A percentile compares a stretch with the other conserved stretches of the same genome.
These are phyloP conservation scores for Yueomyces sp. DNA, from an alignment of 1,139 yeast species.

Conservation along the genomic window DNA sequence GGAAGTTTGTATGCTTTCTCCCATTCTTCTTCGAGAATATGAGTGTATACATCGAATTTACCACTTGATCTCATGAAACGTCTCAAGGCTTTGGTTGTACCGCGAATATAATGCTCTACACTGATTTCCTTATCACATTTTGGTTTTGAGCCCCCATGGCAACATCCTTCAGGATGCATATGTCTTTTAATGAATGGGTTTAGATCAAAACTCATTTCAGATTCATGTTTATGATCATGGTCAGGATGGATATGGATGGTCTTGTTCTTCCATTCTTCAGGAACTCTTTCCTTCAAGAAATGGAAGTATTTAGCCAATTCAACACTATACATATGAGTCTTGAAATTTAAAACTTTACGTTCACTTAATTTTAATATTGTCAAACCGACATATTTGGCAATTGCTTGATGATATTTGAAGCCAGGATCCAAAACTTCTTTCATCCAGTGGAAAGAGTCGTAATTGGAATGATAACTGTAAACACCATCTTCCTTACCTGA, in stretches of 20 bases:
- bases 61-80: constrained; percentile 17
- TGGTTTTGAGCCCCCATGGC: background rate
- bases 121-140: background rate
- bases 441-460: constrained; percentile 62
- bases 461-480: constrained; percentile 59
- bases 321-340: constrained; percentile 31
- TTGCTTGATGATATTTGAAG: constrained; percentile 40
- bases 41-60: constrained; percentile 29
- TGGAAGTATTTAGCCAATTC: constrained; percentile 26
- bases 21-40: constrained; percentile 27
- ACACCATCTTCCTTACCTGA: constrained; percentile 34
- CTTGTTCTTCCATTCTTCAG: constrained; percentile 27
- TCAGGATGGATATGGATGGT: background rate
- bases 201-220: background rate
- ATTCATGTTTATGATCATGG: background rate
- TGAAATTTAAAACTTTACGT: constrained; percentile 29
- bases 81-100: constrained; percentile 2
- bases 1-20: constrained; percentile 24
- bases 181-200: no score
- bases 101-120: background rate
- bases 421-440: constrained; percentile 45
- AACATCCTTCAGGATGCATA: background rate
- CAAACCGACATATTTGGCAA: constrained; percentile 40
- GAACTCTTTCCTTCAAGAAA: constrained; percentile 24
- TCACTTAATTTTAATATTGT: constrained; percentile 36